phyloP scores from a whole-genome alignment of 2,329 filamentous ascomycete species.

The Fragosphaeria purpurea region DNA sequence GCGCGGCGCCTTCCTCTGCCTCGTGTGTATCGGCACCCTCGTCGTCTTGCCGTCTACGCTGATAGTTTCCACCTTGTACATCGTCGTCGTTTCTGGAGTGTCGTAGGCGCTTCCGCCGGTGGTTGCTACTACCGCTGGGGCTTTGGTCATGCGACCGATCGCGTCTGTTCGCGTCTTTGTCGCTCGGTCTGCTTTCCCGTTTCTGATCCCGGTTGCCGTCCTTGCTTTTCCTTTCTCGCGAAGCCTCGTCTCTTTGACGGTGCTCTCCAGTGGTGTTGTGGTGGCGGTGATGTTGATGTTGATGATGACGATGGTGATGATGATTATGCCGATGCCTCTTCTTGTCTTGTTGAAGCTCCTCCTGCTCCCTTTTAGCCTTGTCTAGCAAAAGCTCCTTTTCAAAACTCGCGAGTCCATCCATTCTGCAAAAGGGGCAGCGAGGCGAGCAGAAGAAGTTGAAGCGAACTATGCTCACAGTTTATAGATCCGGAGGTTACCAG shows the following conservation, averaged over 20 bases:
- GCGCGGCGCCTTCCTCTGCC: constrained; percentile 16
- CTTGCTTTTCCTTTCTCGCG: neutral
- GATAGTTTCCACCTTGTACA: constrained; percentile 14
- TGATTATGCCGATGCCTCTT: constrained; percentile 2
- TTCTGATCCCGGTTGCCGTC: constrained; percentile 21
- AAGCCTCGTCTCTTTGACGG: constrained; percentile 12
- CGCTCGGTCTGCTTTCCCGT: constrained; percentile 15
- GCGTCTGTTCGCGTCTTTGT: constrained; percentile 16
- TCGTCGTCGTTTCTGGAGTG: constrained; percentile 40
- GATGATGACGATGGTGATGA: constrained; percentile 2
- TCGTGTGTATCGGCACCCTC: constrained; percentile 17
- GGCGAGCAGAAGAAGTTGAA: no score
- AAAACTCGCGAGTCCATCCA: constrained; percentile 23
- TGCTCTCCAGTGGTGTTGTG: constrained; percentile 20
- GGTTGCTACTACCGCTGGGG: constrained; percentile 36
- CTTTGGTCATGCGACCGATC: neutral
- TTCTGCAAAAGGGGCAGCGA: neutral
- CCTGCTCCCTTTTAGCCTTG: constrained; percentile 14
- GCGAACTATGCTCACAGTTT: no score
- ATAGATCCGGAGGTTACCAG: no score
- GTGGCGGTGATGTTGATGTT: constrained; percentile 17
- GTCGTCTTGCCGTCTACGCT: constrained; percentile 16
- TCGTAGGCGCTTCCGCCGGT: constrained; percentile 55
- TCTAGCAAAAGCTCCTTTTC: constrained; percentile 28
- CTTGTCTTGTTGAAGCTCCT: constrained; percentile 13